These are phyloP conservation scores for Candolleomyces eurysporus DNA, from an alignment of 768 basidiomycete species.

Conservation along the genomic window DNA sequence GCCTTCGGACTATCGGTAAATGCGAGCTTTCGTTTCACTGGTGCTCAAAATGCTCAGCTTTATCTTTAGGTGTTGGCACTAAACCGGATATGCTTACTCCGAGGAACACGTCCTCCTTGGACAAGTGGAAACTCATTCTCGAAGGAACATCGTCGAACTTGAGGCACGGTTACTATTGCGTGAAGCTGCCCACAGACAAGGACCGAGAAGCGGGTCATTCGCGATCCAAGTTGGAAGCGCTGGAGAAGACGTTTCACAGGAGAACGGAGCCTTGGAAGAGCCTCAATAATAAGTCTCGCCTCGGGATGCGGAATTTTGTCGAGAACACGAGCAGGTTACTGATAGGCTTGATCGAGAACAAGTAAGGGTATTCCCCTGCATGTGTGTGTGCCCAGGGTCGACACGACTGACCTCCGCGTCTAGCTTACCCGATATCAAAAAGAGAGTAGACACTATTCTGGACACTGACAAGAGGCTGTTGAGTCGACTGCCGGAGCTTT, in stretches of 20 bases:
- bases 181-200: constrained; percentile 59
- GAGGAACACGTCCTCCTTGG: constrained; percentile 40
- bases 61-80: constrained; percentile 56
- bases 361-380: constrained; percentile 34
- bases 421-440: too few relatives aligned
- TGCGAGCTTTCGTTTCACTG: too few relatives aligned
- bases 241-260: constrained; percentile 45
- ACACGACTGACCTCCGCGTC: too few relatives aligned
- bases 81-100: constrained; percentile 58
- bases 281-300: constrained; percentile 42
- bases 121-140: constrained; percentile 51
- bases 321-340: constrained; percentile 50
- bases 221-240: constrained; percentile 32
- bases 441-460: too few relatives aligned
- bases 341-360: constrained; percentile 46
- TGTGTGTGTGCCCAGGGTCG: neutral
- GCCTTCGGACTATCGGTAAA: too few relatives aligned
- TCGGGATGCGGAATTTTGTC: constrained; percentile 57
- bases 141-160: constrained; percentile 45
- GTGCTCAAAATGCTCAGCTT: too few relatives aligned
- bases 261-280: constrained; percentile 50
- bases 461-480: too few relatives aligned
- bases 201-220: constrained; percentile 42
- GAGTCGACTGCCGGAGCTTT: too few relatives aligned
- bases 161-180: constrained; percentile 62